Evolutionary conservation across 371 early-diverging fungal species (phyloP), one percentile per base, ranked within the genome.

Genomic region (Mucor circinelloides): DNA sequence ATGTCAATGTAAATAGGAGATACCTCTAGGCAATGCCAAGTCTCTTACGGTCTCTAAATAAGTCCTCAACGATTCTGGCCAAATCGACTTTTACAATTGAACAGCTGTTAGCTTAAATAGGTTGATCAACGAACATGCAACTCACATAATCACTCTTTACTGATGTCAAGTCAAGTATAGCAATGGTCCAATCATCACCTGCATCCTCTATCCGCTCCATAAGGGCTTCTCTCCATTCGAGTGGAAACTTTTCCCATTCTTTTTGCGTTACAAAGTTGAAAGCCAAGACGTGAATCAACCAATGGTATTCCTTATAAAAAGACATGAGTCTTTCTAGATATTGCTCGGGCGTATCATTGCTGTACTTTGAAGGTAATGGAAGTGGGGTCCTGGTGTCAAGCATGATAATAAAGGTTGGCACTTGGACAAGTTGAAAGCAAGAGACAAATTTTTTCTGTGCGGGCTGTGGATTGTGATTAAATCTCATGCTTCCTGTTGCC

Each of bases 251-350:
- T 13, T 73, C 57, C 89, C 87, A 87, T 32, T 82, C 79, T 32
- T 74, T 60, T 6, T 70, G 70, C 2, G 85, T 84, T 7, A 86
- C 62, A 55, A 86, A 85, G 60, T 87, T 80, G 9, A 85, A 81
- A 30, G 87, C 82, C 56, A 85, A 79, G 42, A 86, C 72, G 31
- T 83, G 70, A 52, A 83, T 75, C 21, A 89, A 60, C 64, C 72
- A 77, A 21, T 70, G 69, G 50, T 81, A 85, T 31, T 74, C 34
- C 3, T 73, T 59, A 32, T 70, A 75, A 42, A 80, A 73, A 0
- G 42, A 25, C 34, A 68, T 67, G 17, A 85, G 66, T 12, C 68
- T 65, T n/a, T 71, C 66, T 9, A 79, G 64, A 31, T 87, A 87
- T 23, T 73, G 67, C 31, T 74, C 60, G 2, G 72, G 71, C 4